Evolutionary conservation across 108 stramenopile species (phyloP).

Genomic region (Skeletonema costatum): DNA sequence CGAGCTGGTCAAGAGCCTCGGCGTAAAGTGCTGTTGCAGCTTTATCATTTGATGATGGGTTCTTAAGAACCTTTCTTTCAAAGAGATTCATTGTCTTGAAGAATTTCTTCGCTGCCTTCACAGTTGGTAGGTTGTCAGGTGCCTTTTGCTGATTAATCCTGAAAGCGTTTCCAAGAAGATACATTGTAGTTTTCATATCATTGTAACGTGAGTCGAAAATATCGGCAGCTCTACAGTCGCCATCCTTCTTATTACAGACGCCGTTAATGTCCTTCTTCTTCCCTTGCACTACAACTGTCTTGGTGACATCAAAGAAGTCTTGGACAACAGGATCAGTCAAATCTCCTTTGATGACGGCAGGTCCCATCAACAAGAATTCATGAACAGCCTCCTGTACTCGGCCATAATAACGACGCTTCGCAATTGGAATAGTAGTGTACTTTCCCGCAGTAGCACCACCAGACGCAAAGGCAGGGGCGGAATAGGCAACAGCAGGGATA

Average conservation of each 20-base stretch:
- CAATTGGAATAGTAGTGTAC: constrained; percentile 88
- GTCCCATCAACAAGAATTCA: constrained; percentile 79
- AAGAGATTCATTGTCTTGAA: constrained; percentile 84
- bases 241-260: constrained; percentile 86
- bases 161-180: constrained; percentile 87
- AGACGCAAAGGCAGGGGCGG: constrained; percentile 17
- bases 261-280: constrained; percentile 78
- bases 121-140: constrained; percentile 85
- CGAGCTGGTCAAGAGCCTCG: constrained; percentile 69
- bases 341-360: constrained; percentile 81
- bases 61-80: constrained; percentile 63
- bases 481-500: constrained; percentile 5
- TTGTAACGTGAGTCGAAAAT: constrained; percentile 84
- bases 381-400: constrained; percentile 81
- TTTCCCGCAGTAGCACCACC: constrained; percentile 82
- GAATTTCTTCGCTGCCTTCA: constrained; percentile 85
- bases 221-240: constrained; percentile 70
- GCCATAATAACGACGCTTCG: constrained; percentile 86
- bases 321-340: constrained; percentile 55
- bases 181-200: constrained; percentile 89
- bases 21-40: constrained; percentile 54
- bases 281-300: constrained; percentile 72
- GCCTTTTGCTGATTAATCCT: constrained; percentile 88
- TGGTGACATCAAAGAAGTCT: constrained; percentile 54
- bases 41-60: constrained; percentile 46